Base-by-base conservation (phyloP, 495 filamentous ascomycete species). In the Chlorociboria aeruginascens region DNA sequence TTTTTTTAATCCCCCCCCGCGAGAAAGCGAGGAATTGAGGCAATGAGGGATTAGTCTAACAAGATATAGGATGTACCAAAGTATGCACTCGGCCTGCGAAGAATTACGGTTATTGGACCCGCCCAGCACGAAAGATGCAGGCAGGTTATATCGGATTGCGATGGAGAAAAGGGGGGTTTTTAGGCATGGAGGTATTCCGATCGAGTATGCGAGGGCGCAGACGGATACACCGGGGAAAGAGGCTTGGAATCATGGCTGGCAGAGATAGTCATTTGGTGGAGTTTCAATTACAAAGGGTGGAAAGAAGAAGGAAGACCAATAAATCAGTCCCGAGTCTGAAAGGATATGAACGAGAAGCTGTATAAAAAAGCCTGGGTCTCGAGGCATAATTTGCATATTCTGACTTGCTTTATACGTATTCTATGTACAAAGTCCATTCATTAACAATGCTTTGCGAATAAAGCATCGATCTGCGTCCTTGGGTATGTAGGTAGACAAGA, bases 151-250 rank as follows among this genome's bases (percentile, higher is more conserved):
- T 69, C 71, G 88, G 10, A 73, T 82, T 45, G 85, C 86, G 34
- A 83, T 93, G 79, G 80, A 79, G 64, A 93, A 94, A 79, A 82
- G 79, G 66, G 83, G 82, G 8, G 63, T 87, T 35, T 92, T 81
- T 47, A 69, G 72, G 11, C 60, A 69, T 57, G 63, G 71, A 43
- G 72, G 70, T 7, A 70, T 92, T 41, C 89, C 89, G 52, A 83
- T 95, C 61, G 88, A 95, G 72, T 93, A 93, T 74, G 83, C 83
- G 33, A 71, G 86, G 58, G 61, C 76, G 55, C 87, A 93, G 76
- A 86, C 79, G 32, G 87, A 95, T 52, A 82, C 73, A 50, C 86
- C 86, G 43, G 59, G 69, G 11, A 69, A 69, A 52, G 75, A 81
- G 56, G 77, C 83, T 48, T 92, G 85, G 86, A 87, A 95, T 66